Evolutionary conservation across 1,284 basidiomycete genomes (phyloP).

Genomic region (Coriolopsis trogii): DNA sequence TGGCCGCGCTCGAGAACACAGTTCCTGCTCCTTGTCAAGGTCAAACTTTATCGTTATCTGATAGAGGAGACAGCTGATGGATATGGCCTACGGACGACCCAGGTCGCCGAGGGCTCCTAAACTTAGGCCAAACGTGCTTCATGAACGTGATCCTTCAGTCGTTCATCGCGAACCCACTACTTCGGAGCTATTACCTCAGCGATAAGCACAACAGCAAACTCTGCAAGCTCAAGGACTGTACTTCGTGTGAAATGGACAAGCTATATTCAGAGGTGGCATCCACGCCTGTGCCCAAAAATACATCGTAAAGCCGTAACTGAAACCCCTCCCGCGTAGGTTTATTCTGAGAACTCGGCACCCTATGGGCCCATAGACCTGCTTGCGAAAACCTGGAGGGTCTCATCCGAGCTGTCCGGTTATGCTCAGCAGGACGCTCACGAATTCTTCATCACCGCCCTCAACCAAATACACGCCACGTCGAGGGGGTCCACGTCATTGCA

Average conservation of each 20-base stretch:
- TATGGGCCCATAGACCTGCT: conserved; percentile 88
- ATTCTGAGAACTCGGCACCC: conserved; percentile 68
- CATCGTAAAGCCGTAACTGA: background rate
- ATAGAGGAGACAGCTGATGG: background rate
- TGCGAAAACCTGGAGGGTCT: conserved; percentile 85
- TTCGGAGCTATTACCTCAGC: conserved; percentile 89
- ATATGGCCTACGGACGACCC: background rate
- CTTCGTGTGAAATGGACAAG: conserved; percentile 94
- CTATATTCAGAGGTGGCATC: conserved; percentile 82
- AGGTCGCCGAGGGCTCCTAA: conserved; percentile 88
- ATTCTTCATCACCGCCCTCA: conserved; percentile 82
- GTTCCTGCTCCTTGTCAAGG: conserved; percentile 65
- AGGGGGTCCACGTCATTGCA: conserved; percentile 71
- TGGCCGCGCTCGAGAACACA: conserved; percentile 38
- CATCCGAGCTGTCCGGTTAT: conserved; percentile 84
- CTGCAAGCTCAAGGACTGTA: conserved; percentile 79
- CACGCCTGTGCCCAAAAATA: background rate
- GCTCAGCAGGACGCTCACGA: conserved; percentile 96
- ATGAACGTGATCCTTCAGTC: conserved; percentile 92
- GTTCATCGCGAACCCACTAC: conserved; percentile 91
- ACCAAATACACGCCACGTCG: conserved; percentile 83
- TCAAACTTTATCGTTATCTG: conserved; percentile 23
- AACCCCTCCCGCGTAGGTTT: conserved; percentile 52
- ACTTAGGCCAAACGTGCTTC: conserved; percentile 95
- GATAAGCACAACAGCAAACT: conserved; percentile 79